These are phyloP conservation scores for Parietaria judaica DNA, from an alignment of 306 rosid genomes.

Conservation along the genomic window DNA sequence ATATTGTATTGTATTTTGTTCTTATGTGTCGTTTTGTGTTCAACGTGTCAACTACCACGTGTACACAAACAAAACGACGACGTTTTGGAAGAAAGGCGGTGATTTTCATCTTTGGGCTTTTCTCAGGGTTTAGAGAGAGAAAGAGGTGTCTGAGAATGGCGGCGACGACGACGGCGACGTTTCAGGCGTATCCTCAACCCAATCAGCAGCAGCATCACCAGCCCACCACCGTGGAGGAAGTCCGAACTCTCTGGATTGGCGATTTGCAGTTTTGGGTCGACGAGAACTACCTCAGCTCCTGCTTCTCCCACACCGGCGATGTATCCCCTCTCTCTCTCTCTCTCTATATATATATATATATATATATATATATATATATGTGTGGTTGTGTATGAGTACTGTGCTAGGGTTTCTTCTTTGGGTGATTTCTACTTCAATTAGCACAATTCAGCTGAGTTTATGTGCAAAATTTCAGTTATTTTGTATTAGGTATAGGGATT, in stretches of 20 bases:
- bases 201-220: conserved; percentile 38
- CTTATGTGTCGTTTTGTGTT: too few species aligned
- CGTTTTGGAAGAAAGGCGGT: neutral
- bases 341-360: neutral
- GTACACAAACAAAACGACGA: too few species aligned
- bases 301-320: conserved; percentile 85
- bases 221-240: conserved; percentile 55
- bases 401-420: neutral
- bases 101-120: neutral
- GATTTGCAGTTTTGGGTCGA: conserved; percentile 94
- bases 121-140: neutral
- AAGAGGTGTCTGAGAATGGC: conserved; percentile 14
- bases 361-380: neutral
- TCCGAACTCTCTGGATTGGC: conserved; percentile 87
- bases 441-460: too few species aligned
- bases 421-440: neutral
- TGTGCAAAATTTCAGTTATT: too few species aligned
- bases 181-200: conserved; percentile 30
- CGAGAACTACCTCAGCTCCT: conserved; percentile 55
- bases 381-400: neutral
- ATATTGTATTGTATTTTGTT: too few species aligned
- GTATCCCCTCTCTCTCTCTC: conserved; percentile 24
- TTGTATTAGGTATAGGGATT: too few species aligned
- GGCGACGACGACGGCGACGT: conserved; percentile 15
- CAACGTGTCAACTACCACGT: too few species aligned